phyloP scores from a whole-genome alignment of 495 filamentous ascomycete genomes.

The Schizothecium vesticola region DNA sequence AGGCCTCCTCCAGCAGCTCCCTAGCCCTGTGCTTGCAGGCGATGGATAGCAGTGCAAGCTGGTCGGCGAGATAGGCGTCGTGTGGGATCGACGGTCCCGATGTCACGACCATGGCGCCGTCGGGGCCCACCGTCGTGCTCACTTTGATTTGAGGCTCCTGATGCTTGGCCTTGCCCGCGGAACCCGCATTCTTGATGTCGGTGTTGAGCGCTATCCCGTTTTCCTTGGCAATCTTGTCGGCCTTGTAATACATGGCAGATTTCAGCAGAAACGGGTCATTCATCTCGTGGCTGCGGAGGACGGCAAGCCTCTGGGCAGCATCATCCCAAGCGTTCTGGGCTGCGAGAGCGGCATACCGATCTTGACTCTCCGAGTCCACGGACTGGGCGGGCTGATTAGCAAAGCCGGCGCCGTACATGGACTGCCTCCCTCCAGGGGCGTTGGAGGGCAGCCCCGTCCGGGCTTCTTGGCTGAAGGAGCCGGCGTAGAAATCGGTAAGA shows the following conservation, averaged over 20 bases:
- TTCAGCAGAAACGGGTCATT: slow-evolving; percentile 37
- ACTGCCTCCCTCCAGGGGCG: slow-evolving; percentile 39
- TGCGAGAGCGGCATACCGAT: slow-evolving; percentile 44
- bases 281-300: slow-evolving; percentile 43
- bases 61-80: slow-evolving; percentile 63
- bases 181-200: slow-evolving; percentile 41
- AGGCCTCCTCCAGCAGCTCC: slow-evolving; percentile 14
- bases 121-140: slow-evolving; percentile 37
- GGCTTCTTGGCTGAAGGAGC: slow-evolving; percentile 29
- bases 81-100: slow-evolving; percentile 60
- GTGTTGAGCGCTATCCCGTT: slow-evolving; percentile 50
- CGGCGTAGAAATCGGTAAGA: slow-evolving; percentile 53
- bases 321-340: slow-evolving; percentile 45
- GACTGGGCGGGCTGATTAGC: slow-evolving; percentile 50
- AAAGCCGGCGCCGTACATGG: slow-evolving; percentile 55
- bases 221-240: slow-evolving; percentile 58
- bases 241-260: slow-evolving; percentile 40
- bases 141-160: slow-evolving; percentile 36
- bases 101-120: slow-evolving; percentile 52
- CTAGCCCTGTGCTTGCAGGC: slow-evolving; percentile 31
- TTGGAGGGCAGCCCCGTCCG: slow-evolving; percentile 46
- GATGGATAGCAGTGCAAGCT: slow-evolving; percentile 69
- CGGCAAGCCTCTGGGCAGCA: slow-evolving; percentile 38
- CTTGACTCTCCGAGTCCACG: slow-evolving; percentile 42
- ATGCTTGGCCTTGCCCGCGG: slow-evolving; percentile 38